Conservation (phyloP, 352 stramenopile genomes). For the Elongisporangium undulatum region DNA sequence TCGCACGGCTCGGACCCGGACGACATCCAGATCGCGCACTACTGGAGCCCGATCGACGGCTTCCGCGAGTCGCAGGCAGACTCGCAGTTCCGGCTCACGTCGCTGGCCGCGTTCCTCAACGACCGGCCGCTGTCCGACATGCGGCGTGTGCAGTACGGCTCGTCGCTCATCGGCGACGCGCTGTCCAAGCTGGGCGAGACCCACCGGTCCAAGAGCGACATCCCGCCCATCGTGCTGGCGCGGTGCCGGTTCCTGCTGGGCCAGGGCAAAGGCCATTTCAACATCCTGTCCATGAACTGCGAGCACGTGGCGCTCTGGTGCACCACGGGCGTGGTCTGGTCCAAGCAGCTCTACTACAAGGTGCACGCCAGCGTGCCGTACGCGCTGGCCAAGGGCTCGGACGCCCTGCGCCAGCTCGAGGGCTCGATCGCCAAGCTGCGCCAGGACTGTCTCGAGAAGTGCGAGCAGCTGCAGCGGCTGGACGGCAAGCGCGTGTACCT, state of each 20-base stretch:
- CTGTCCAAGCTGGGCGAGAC: constrained; percentile 59
- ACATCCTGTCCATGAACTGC: constrained; percentile 66
- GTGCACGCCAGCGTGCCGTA: constrained; percentile 44
- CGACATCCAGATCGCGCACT: constrained; percentile 57
- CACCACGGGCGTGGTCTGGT: constrained; percentile 69
- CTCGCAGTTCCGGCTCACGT: constrained; percentile 63
- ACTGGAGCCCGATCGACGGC: constrained; percentile 58
- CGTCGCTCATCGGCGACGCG: constrained; percentile 52
- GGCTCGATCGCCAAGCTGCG: constrained; percentile 26
- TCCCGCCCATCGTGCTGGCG: constrained; percentile 62
- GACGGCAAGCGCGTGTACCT: constrained; percentile 56
- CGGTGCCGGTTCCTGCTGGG: constrained; percentile 65
- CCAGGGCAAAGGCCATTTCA: constrained; percentile 64
- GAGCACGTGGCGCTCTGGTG: constrained; percentile 77
- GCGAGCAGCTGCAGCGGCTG: constrained; percentile 25
- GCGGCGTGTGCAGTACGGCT: constrained; percentile 75
- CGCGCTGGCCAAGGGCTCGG: constrained; percentile 26
- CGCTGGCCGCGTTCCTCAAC: constrained; percentile 67
- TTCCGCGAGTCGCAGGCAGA: constrained; percentile 61
- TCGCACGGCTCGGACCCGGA: constrained; percentile 26
- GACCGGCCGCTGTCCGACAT: constrained; percentile 47
- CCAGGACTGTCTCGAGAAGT: constrained; percentile 20
- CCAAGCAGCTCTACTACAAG: constrained; percentile 64
- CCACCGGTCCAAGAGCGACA: constrained; percentile 51
- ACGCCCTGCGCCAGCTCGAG: constrained; percentile 28